A percentile compares a stretch with the other conserved stretches of the same genome.
Conservation (phyloP, 352 stramenopile genomes). For the Phytophthora capsici region DNA sequence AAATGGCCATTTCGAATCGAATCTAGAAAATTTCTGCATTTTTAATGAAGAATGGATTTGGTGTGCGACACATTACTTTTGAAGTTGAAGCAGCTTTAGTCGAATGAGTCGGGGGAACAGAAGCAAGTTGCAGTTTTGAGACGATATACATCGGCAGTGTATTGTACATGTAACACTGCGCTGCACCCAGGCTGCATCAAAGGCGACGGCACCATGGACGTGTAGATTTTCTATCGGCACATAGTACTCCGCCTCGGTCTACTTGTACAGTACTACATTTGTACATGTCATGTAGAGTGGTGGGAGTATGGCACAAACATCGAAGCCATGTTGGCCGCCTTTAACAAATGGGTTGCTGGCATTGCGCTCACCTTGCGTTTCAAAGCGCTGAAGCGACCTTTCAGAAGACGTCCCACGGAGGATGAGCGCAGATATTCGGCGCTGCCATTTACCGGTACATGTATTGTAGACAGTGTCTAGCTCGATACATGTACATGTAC, state of each 20-base stretch:
- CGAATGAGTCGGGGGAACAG: not conserved
- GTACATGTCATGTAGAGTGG: too few relatives aligned
- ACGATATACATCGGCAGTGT: not conserved
- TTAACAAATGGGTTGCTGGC: not conserved
- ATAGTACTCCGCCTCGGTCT: not conserved
- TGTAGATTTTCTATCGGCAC: too few relatives aligned
- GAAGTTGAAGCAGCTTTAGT: conserved; percentile 10
- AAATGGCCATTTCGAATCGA: conserved; percentile 15
- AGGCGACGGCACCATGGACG: too few relatives aligned
- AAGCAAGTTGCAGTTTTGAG: not conserved
- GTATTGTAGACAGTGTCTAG: too few relatives aligned
- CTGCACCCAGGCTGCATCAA: too few relatives aligned
- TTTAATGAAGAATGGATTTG: not conserved
- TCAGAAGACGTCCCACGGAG: conserved; percentile 1
- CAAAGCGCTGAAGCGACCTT: conserved; percentile 16
- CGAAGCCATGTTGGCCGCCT: not conserved
- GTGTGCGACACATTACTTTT: conserved; percentile 4
- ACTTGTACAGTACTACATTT: too few relatives aligned
- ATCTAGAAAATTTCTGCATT: too few relatives aligned
- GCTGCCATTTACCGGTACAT: too few relatives aligned
- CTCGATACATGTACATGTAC: too few relatives aligned
- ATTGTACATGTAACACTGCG: too few relatives aligned
- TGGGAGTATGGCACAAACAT: not conserved
- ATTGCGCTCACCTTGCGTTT: conserved; percentile 17
- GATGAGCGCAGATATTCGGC: conserved; percentile 4